phyloP scores from a whole-genome alignment of 345 rosid genomes.

The Boechera divaricarpa region DNA sequence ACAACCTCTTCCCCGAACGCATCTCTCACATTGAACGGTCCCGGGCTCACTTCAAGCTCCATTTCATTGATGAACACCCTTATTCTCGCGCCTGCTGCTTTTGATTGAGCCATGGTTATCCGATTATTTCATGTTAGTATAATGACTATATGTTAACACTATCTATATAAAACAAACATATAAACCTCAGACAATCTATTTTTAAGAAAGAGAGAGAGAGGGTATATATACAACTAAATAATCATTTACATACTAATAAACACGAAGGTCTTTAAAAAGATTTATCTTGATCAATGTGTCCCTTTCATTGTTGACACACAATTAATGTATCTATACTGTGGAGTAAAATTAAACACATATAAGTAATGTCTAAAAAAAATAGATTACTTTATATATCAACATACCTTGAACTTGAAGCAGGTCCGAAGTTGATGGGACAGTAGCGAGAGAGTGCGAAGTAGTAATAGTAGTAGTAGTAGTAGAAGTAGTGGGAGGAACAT shows the following conservation, averaged over 20 bases:
- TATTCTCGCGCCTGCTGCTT: slow-evolving; percentile 46
- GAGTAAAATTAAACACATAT: slow-evolving; percentile 1
- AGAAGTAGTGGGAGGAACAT: slow-evolving; percentile 39
- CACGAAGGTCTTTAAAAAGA: background rate
- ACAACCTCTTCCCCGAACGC: slow-evolving; percentile 87
- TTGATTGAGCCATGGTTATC: slow-evolving; percentile 22
- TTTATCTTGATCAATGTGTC: slow-evolving; percentile 35
- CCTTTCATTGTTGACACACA: slow-evolving; percentile 37
- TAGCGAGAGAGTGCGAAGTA: slow-evolving; percentile 38
- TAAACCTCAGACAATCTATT: background rate
- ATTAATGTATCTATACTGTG: slow-evolving; percentile 29
- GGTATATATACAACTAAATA: background rate
- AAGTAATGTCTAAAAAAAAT: slow-evolving; percentile 9
- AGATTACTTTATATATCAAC: slow-evolving; percentile 7
- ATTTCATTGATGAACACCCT: slow-evolving; percentile 89
- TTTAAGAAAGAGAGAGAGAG: background rate
- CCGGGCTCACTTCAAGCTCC: slow-evolving; percentile 70
- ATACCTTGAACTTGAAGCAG: slow-evolving; percentile 57
- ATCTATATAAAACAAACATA: slow-evolving; percentile 8
- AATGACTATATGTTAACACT: slow-evolving; percentile 2
- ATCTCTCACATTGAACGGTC: slow-evolving; percentile 82
- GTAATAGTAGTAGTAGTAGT: slow-evolving; percentile 32
- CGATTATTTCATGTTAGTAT: slow-evolving; percentile 37
- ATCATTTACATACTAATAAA: slow-evolving; percentile 14
- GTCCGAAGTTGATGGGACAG: slow-evolving; percentile 51